Conservation (phyloP, 106 monocot species). For the Triglochin maritima region DNA sequence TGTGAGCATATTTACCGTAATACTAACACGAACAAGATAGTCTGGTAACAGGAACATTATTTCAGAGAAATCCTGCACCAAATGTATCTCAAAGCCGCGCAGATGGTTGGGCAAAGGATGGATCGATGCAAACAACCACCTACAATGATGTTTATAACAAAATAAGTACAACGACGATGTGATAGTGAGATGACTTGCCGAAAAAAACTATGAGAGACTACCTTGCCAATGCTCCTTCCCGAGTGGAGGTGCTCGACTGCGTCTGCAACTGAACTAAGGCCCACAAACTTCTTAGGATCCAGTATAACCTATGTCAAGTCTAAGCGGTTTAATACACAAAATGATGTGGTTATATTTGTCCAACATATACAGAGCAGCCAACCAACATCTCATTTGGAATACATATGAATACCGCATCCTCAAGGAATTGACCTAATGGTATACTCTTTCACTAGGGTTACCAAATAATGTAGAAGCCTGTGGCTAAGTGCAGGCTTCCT, state of each 20-base stretch:
- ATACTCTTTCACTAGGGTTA: too few relatives aligned
- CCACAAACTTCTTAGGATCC: constrained; percentile 70
- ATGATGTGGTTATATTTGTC: background rate
- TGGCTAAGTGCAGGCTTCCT: too few relatives aligned
- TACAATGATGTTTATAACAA: constrained; percentile 13
- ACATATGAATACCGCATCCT: too few relatives aligned
- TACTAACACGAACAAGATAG: too few relatives aligned
- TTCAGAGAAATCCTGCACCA: background rate
- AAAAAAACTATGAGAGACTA: constrained; percentile 1
- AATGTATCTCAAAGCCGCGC: constrained; percentile 36
- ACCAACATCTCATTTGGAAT: background rate
- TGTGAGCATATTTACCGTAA: too few relatives aligned
- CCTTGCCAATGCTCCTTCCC: constrained; percentile 92
- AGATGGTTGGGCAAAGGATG: constrained; percentile 34
- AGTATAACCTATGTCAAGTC: constrained; percentile 42
- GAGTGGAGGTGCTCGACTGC: constrained; percentile 97
- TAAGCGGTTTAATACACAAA: background rate
- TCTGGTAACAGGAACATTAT: background rate
- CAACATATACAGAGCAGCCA: background rate
- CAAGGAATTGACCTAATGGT: too few relatives aligned
- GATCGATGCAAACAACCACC: constrained; percentile 94
- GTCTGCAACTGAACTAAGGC: constrained; percentile 73
- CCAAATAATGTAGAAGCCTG: too few relatives aligned
- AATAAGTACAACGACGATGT: background rate
- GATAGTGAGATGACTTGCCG: too few relatives aligned